Base-by-base conservation (phyloP, 2,329 filamentous ascomycete species). In the Trichoderma pleuroti region DNA sequence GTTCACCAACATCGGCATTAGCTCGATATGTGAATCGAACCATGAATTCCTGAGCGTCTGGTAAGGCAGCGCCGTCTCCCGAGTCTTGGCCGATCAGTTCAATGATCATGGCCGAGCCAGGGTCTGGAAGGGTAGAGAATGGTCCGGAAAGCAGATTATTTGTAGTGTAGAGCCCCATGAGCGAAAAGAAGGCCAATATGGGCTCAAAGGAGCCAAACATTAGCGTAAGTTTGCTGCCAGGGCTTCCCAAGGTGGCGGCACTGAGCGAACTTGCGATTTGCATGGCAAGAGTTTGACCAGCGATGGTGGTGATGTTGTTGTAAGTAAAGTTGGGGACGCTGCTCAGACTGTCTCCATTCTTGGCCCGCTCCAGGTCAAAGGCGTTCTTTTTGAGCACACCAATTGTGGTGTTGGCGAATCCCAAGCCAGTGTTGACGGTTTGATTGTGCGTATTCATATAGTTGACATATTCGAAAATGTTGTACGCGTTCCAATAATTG, bases 61-160 rank as follows among this genome's bases (percentile, higher is more conserved):
- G 82, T 71, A 71, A 49, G 11, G 67, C 46, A 10, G 61, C 26
- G 26, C 36, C 12, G 56, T 71, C 70, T 6, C 74, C 68, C 4
- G 73, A 56, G 24, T 78, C 70, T 18, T 78, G 73, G 12, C 79
- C 78, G 39, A 83, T 78, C 21, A 90, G 78, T 81, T 97, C 94
- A 77, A 96, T 94, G 0, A 87, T 83, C 86, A 97, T 91, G 52
- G 88, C 86, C 1, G 90, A 90, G 0, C 93, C 93, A 46, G 93
- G 93, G 73, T 90, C 86, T 0, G 92, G 90, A 16, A 89, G 71
- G 2, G 71, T 73, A 4, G 77, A 76, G 66, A 81, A 79, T 73
- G 73, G 77, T 36, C 71, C 76, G 59, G 77, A 82, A 5, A 86
- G 83, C n/a, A 81, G 84, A 76, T 90, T 88, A 65, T 88, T 78